Percentiles rank a stretch among this genome's conserved stretches.
These are phyloP conservation scores for Epichloe bromicola DNA, from an alignment of 2,329 filamentous ascomycete genomes.

Conservation along the genomic window DNA sequence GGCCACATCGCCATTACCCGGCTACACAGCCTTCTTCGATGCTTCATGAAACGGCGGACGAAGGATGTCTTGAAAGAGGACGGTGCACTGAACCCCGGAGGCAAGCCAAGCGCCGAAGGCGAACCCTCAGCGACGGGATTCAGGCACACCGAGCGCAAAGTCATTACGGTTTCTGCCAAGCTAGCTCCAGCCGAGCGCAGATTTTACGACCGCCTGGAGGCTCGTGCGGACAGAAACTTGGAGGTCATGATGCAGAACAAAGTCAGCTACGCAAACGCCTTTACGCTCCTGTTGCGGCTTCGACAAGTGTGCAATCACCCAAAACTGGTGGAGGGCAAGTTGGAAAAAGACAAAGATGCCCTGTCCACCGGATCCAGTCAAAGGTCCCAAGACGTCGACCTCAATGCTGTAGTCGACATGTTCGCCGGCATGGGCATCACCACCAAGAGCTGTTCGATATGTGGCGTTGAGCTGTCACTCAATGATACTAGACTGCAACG, in stretches of 20 bases:
- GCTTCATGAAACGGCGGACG: slow-evolving; percentile 97
- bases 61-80: slow-evolving; percentile 92
- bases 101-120: slow-evolving; percentile 44
- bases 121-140: slow-evolving; percentile 52
- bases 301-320: slow-evolving; percentile 94
- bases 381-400: slow-evolving; percentile 44
- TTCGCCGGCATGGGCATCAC: slow-evolving; percentile 73
- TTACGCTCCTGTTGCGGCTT: slow-evolving; percentile 80
- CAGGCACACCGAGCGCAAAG: slow-evolving; percentile 82
- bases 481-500: slow-evolving; percentile 27
- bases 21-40: slow-evolving; percentile 71
- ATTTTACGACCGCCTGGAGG: slow-evolving; percentile 77
- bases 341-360: slow-evolving; percentile 79
- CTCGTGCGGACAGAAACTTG: slow-evolving; percentile 74
- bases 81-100: slow-evolving; percentile 65
- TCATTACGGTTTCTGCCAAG: slow-evolving; percentile 65
- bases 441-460: slow-evolving; percentile 71
- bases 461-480: slow-evolving; percentile 52
- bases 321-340: slow-evolving; percentile 69
- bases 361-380: slow-evolving; percentile 49
- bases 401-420: slow-evolving; percentile 76
- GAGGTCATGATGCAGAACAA: slow-evolving; percentile 78
- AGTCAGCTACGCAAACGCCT: slow-evolving; percentile 82
- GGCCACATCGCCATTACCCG: slow-evolving; percentile 81
- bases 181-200: slow-evolving; percentile 69